These are phyloP conservation scores for Geotrichum candidum DNA, from an alignment of 1,139 yeast species.

Conservation along the genomic window DNA sequence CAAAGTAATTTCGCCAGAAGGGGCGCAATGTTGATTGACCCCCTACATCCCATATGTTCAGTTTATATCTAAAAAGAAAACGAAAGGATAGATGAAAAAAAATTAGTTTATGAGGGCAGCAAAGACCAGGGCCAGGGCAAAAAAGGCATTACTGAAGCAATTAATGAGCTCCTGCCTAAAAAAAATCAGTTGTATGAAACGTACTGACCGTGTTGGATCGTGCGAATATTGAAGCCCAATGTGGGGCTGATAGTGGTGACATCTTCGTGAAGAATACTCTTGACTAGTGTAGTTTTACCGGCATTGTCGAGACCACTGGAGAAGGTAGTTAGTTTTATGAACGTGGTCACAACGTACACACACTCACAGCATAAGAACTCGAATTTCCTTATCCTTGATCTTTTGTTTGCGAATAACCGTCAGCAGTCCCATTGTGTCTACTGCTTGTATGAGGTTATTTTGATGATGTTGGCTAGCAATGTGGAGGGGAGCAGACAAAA, in stretches of 20 bases:
- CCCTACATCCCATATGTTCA: constrained; percentile 69
- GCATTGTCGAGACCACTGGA: constrained; percentile 72
- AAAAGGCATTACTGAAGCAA: not conserved
- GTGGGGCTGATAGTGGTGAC: constrained; percentile 51
- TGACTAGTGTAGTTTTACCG: constrained; percentile 80
- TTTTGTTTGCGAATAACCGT: constrained; percentile 79
- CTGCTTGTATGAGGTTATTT: not conserved
- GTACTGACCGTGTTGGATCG: constrained; percentile 37
- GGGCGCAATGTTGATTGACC: constrained; percentile 75
- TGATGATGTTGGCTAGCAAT: not conserved
- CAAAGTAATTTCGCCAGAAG: constrained; percentile 90
- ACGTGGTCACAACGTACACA: not conserved
- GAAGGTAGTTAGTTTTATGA: not conserved
- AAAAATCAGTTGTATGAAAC: not conserved
- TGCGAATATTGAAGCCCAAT: constrained; percentile 57
- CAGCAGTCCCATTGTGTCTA: constrained; percentile 65
- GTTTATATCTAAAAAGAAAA: constrained; percentile 35
- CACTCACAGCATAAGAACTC: constrained; percentile 56
- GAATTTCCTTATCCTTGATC: constrained; percentile 66
- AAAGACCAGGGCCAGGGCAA: not conserved
- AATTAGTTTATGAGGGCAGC: not conserved
- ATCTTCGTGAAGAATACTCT: constrained; percentile 41
- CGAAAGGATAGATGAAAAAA: not conserved
- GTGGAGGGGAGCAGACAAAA: not conserved
- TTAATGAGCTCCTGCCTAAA: not conserved